phyloP scores from a whole-genome alignment of 2,329 filamentous ascomycete species.

The Neofusicoccum laricinum region DNA sequence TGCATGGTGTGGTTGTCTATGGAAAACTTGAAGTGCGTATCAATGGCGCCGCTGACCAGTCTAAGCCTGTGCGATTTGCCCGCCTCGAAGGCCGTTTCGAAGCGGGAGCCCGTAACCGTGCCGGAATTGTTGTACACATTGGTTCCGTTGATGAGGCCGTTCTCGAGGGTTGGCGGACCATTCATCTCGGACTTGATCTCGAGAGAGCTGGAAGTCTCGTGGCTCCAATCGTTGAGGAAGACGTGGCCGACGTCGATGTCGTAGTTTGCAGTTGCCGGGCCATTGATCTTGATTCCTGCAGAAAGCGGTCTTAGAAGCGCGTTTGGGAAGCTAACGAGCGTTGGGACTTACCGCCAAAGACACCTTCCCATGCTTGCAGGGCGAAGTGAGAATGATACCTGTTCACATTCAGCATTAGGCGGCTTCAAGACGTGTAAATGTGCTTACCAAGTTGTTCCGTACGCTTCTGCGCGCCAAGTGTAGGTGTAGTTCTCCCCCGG shows the following conservation, averaged over 20 bases:
- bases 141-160: slow-evolving; percentile 49
- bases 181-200: background rate
- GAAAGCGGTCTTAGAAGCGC: background rate
- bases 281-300: slow-evolving; percentile 37
- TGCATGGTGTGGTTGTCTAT: slow-evolving; percentile 41
- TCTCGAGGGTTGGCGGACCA: slow-evolving; percentile 39
- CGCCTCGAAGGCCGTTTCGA: slow-evolving; percentile 35
- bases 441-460: slow-evolving; percentile 27
- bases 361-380: slow-evolving; percentile 35
- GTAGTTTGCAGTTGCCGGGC: slow-evolving; percentile 37
- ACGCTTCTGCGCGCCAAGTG: slow-evolving; percentile 49
- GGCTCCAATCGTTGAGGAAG: slow-evolving; percentile 41
- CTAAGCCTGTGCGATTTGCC: slow-evolving; percentile 58
- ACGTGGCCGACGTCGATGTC: slow-evolving; percentile 38
- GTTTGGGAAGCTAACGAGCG: too few species aligned
- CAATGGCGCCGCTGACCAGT: slow-evolving; percentile 53
- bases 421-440: background rate
- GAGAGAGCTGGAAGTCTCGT: slow-evolving; percentile 2
- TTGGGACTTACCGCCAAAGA: slow-evolving; percentile 20
- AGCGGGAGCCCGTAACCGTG: slow-evolving; percentile 20
- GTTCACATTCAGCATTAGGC: background rate
- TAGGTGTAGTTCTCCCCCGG: slow-evolving; percentile 45
- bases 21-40: slow-evolving; percentile 31
- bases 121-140: slow-evolving; percentile 13
- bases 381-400: slow-evolving; percentile 31